These are phyloP conservation scores for Naganishia onofrii DNA, from an alignment of 768 basidiomycete genomes.

Conservation along the genomic window DNA sequence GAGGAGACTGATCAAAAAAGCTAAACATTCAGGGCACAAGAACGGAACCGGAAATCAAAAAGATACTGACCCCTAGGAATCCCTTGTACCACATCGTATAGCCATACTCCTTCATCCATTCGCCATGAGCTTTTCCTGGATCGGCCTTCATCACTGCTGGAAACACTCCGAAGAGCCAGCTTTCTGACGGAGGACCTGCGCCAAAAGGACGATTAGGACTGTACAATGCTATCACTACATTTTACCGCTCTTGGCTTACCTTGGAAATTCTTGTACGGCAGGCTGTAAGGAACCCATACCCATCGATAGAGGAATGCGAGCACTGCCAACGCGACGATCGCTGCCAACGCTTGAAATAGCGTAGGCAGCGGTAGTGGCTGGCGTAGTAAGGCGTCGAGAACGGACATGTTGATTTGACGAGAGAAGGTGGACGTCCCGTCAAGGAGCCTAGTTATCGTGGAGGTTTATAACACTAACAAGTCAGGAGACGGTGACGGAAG, in stretches of 20 bases:
- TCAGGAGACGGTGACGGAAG: too few relatives aligned
- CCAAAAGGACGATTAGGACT: not conserved
- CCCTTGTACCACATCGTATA: constrained; percentile 29
- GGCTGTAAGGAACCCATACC: constrained; percentile 4
- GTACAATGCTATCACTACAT: too few relatives aligned
- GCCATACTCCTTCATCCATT: constrained; percentile 44
- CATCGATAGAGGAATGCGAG: not conserved
- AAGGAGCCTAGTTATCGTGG: not conserved
- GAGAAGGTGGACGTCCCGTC: not conserved
- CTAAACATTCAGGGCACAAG: not conserved
- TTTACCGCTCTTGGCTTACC: not conserved
- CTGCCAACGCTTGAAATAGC: not conserved
- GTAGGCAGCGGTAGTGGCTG: not conserved
- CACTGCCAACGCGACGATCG: not conserved
- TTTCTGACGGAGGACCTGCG: constrained; percentile 13
- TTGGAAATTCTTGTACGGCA: constrained; percentile 28
- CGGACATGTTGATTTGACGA: not conserved
- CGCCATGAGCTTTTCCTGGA: constrained; percentile 35
- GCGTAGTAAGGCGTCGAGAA: constrained; percentile 1
- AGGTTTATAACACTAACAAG: too few relatives aligned
- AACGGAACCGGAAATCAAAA: constrained; percentile 53
- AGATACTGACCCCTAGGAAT: constrained; percentile 53
- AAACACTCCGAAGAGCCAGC: constrained; percentile 19
- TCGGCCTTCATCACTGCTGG: constrained; percentile 11
- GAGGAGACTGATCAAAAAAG: constrained; percentile 60